Conservation (phyloP, 306 rosid genomes). For the Ceratonia siliqua region DNA sequence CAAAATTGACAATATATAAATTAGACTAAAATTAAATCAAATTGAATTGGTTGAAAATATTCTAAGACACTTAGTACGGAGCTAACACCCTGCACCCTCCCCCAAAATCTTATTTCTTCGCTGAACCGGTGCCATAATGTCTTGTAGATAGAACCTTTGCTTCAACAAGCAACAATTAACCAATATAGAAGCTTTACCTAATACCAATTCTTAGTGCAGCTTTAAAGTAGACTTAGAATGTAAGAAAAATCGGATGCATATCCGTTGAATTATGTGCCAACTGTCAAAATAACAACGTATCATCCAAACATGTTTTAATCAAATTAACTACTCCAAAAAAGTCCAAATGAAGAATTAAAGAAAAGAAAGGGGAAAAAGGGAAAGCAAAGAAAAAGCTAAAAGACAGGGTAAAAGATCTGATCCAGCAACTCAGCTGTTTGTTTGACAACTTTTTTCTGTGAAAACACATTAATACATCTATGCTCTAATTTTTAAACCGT, state of each 20-base stretch:
- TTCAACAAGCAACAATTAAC: background rate
- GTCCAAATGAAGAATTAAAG: background rate
- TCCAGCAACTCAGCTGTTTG: conserved; percentile 30
- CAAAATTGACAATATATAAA: no score
- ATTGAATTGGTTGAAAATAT: no score
- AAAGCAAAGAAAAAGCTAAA: background rate
- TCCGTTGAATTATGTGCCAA: conserved; percentile 25
- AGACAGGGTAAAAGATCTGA: conserved; percentile 8
- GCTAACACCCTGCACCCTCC: no score
- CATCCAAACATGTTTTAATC: conserved; percentile 3
- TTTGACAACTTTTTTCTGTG: conserved; percentile 22
- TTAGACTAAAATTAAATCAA: no score
- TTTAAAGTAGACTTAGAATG: background rate
- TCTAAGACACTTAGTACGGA: no score
- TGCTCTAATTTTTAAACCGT: conserved; percentile 43
- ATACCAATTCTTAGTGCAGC: conserved; percentile 17
- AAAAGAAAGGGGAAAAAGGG: background rate
- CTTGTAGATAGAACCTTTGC: no score
- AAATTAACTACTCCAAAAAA: conserved; percentile 20
- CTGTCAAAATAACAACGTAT: conserved; percentile 20
- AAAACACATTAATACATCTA: conserved; percentile 30
- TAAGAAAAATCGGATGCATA: conserved; percentile 19
- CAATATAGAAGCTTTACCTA: background rate
- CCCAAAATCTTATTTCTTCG: no score
- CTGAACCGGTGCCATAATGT: no score